These are phyloP conservation scores for Beta macrorhiza DNA, from an alignment of 179 eudicot genomes.

Conservation along the genomic window DNA sequence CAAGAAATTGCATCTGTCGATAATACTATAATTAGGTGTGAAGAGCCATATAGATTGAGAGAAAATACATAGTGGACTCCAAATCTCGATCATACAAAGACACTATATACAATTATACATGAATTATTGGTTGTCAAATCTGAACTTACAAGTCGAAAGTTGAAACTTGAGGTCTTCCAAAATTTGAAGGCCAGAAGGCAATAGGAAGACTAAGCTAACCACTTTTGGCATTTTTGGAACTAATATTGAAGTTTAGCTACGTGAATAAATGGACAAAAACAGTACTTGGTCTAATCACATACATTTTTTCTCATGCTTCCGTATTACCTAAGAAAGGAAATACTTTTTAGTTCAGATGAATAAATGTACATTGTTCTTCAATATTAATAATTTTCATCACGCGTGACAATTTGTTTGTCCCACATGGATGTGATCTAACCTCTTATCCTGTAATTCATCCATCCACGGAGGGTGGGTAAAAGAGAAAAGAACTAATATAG, in stretches of 20 bases:
- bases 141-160: neutral
- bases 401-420: slow-evolving; percentile 23
- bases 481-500: neutral
- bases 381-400: slow-evolving; percentile 9
- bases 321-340: neutral
- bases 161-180: neutral
- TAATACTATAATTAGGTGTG: no score
- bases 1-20: no score
- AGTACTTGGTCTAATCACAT: neutral
- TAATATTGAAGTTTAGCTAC: neutral
- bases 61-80: neutral
- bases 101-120: neutral
- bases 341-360: neutral
- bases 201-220: neutral
- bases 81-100: neutral
- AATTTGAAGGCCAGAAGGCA: neutral
- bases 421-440: slow-evolving; percentile 23
- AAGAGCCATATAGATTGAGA: no score
- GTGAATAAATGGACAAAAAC: slow-evolving; percentile 2
- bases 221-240: slow-evolving; percentile 5
- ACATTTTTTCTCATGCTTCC: neutral
- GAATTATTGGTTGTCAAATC: slow-evolving; percentile 8
- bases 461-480: neutral
- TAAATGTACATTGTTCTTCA: neutral
- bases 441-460: slow-evolving; percentile 3